Evolutionary conservation across 2,329 filamentous ascomycete genomes (phyloP).

Genomic region (Colletotrichum cordylinicola): DNA sequence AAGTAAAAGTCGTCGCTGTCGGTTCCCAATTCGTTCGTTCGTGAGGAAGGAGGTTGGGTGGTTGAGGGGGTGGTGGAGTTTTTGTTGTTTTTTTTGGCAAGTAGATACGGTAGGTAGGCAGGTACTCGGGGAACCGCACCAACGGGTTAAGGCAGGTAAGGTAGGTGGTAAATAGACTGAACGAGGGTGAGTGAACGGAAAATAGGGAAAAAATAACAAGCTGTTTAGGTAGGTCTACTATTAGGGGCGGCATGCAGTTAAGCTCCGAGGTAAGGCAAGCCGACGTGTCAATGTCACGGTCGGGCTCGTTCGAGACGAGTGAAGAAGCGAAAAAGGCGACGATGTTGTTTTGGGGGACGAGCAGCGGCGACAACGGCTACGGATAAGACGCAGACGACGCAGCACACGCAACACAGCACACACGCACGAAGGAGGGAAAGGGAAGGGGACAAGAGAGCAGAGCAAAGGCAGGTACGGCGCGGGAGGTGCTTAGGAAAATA

Average conservation of each 20-base stretch:
- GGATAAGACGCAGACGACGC: neutral
- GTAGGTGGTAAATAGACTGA: slow-evolving; percentile 2
- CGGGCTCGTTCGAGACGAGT: slow-evolving; percentile 5
- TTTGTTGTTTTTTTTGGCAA: neutral
- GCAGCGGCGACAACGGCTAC: slow-evolving; percentile 3
- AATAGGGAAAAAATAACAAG: neutral
- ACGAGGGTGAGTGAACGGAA: slow-evolving; percentile 12
- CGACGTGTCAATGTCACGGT: neutral
- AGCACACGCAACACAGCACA: slow-evolving; percentile 6
- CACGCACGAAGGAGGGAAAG: neutral
- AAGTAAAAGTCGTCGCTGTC: neutral
- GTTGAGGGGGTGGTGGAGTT: neutral
- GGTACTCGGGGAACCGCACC: neutral
- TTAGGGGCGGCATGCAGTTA: slow-evolving; percentile 8
- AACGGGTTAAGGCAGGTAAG: neutral
- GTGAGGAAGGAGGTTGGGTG: slow-evolving; percentile 6
- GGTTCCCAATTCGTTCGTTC: neutral
- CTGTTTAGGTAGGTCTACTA: slow-evolving; percentile 13
- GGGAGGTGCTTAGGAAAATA: slow-evolving; percentile 15
- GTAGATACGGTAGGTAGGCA: neutral
- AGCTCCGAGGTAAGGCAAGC: slow-evolving; percentile 1
- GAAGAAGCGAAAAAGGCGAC: neutral
- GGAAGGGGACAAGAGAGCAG: neutral
- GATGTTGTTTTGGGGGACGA: neutral
- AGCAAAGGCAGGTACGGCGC: neutral